phyloP scores from a whole-genome alignment of 2,329 filamentous ascomycete genomes.

The Aspergillus vadensis region DNA sequence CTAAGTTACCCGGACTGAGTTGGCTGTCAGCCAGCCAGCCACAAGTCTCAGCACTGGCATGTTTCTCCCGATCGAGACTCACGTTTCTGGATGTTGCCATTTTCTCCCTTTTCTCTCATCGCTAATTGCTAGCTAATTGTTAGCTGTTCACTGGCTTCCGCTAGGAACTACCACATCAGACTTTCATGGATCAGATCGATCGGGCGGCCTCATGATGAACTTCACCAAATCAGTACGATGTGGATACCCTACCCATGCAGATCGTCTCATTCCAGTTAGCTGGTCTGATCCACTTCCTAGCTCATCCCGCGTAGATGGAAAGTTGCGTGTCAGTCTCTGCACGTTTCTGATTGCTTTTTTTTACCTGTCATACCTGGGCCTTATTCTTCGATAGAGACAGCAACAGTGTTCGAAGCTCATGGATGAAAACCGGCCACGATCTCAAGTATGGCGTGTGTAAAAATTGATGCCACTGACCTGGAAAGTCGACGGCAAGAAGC shows the following conservation, averaged over 20 bases:
- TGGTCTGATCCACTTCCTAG: background rate
- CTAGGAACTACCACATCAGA: background rate
- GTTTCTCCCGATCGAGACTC: background rate
- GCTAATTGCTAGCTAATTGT: background rate
- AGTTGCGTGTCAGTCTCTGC: background rate
- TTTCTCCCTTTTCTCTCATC: background rate
- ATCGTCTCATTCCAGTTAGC: background rate
- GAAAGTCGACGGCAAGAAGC: background rate
- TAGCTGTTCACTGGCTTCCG: background rate
- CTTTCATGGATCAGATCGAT: background rate
- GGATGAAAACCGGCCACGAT: background rate
- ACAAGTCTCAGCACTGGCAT: background rate
- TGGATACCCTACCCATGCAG: background rate
- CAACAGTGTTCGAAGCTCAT: background rate
- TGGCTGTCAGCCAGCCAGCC: background rate
- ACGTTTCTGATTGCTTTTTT: background rate
- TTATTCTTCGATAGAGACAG: background rate
- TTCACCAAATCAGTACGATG: background rate
- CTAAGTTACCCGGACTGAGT: background rate
- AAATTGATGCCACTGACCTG: background rate
- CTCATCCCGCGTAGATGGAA: background rate
- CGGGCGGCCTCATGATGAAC: background rate
- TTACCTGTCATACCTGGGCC: too few species aligned
- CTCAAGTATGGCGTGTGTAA: background rate
- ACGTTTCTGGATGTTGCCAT: background rate